Base-by-base conservation (phyloP, 495 filamentous ascomycete species). In the Aspergillus olivimuriae region DNA sequence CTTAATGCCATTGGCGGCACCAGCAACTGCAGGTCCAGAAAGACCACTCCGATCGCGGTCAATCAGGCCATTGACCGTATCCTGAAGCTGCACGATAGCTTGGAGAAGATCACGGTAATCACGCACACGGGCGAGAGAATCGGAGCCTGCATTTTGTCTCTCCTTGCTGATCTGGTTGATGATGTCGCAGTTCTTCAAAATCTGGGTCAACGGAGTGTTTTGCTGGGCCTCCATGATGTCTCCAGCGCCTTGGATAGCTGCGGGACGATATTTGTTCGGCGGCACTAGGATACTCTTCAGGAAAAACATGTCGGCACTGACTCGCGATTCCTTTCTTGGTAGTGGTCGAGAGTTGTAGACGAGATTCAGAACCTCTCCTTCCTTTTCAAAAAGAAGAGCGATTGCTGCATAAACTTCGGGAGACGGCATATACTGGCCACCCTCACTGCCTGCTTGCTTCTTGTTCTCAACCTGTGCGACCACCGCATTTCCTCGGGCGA, bases 261-360 rank as follows among this genome's bases (percentile, higher is more conserved):
- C 89, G 17, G 89, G 89, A n/a, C 94, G 81, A 60, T 84, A 97
- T 53, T 81, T 86, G 58, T 92, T 96, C 0, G 94, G 92, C 12
- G 94, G 89, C 3, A 99, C 85, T 17, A 95, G 62, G 24, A 99
- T 66, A 23, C 73, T 80, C 47, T 82, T 80, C 35, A 97, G 73
- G 66, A 99, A 99, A 63, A 99, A 95, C 80, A 95, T 95, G 55
- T 92, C 84, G 0, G 87, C 78, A 4, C 68, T 76, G 7, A 91
- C 63, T 34, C 62, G 68, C 44, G 73, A 75, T 15, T 61, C 65
- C 43, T 66, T 60, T 48, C 72, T 71, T 12, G 67, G 53, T 7
- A 66, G 52, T 16, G 83, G 78, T 40, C 81, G 77, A 24, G 86
- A 81, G 58, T 84, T 84, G 58, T 95, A 99, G 11, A 99, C 75